Evolutionary conservation across 768 basidiomycete species (phyloP), one percentile per base, ranked within the genome.

Genomic region (Cyclocybe aegerita): DNA sequence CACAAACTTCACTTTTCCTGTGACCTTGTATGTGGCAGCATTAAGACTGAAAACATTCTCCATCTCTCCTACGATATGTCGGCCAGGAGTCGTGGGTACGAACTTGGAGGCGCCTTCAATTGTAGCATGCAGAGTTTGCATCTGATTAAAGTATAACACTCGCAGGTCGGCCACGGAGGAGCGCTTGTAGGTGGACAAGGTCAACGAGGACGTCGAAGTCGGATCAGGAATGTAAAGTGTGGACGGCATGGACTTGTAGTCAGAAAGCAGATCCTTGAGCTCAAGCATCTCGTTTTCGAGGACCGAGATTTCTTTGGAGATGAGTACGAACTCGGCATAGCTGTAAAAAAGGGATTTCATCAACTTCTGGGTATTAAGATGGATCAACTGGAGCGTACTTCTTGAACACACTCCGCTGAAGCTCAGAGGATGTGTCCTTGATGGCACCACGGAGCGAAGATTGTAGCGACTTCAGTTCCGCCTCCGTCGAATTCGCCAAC

Each of bases 281-380:
- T 98, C 95, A 30, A 98, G 80, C 88, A 98, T 91, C 67, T 98
- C 95, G 62, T 94, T 95, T 73, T 99, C 97, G 23, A 99, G 81
- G 1, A 90, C 87, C 23, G 90, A 87, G 47, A 99, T 96, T 70
- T 98, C 97, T 64, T 98, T 98, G 3, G 97, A 97, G 15, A 99
- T 91, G 48, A 88, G 78, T 23, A 99, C 91, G 64, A 98, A 98
- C 65, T 98, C 93, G 40, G 94, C 90, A 63, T 98, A 98, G 70
- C 96, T 98, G 60, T 15, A 38, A 29, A 30, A 15, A 39, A 49
- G 40, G 52, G 15, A 59, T 43, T 46, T 23, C 30, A 48, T 29
- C 38, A 40, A n/a, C 8, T 23, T 23, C 23, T 33, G 6, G 30
- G 8, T 39, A n/a, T 4, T 14, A 41, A n/a, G 16, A 41, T 9